These are phyloP conservation scores for Sphenostylis stenocarpa DNA, from an alignment of 306 rosid genomes.

Conservation along the genomic window DNA sequence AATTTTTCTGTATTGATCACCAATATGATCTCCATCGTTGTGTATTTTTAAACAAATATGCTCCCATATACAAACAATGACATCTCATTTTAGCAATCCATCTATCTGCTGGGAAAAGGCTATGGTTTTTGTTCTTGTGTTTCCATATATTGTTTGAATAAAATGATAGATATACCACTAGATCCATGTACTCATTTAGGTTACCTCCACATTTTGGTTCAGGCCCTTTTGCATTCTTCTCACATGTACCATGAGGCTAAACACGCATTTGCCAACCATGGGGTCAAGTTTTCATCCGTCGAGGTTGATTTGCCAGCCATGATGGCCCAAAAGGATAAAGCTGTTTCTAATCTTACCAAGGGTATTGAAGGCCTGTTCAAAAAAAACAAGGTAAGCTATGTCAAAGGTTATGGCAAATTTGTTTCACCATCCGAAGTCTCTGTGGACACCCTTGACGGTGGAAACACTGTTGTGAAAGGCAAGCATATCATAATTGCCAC, in stretches of 20 bases:
- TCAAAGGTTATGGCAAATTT: constrained; percentile 90
- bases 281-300: constrained; percentile 78
- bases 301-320: constrained; percentile 93
- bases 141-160: not conserved
- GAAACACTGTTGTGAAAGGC: constrained; percentile 73
- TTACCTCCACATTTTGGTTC: constrained; percentile 26
- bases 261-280: constrained; percentile 82
- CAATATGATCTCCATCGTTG: not conserved
- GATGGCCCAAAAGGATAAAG: constrained; percentile 93
- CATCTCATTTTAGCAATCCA: not conserved
- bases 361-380: constrained; percentile 97
- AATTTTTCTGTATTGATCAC: not conserved
- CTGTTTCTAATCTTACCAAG: constrained; percentile 75
- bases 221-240: constrained; percentile 97
- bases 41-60: not conserved
- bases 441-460: constrained; percentile 78
- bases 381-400: constrained; percentile 95
- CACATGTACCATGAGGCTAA: constrained; percentile 97
- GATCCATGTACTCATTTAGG: constrained; percentile 15
- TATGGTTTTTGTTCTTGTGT: not conserved
- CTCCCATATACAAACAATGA: not conserved
- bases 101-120: not conserved
- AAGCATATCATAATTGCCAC: constrained; percentile 91
- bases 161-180: not conserved
- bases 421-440: constrained; percentile 86